Conservation (phyloP, 2,329 filamentous ascomycete genomes). For the Monosporascus cannonballus region DNA sequence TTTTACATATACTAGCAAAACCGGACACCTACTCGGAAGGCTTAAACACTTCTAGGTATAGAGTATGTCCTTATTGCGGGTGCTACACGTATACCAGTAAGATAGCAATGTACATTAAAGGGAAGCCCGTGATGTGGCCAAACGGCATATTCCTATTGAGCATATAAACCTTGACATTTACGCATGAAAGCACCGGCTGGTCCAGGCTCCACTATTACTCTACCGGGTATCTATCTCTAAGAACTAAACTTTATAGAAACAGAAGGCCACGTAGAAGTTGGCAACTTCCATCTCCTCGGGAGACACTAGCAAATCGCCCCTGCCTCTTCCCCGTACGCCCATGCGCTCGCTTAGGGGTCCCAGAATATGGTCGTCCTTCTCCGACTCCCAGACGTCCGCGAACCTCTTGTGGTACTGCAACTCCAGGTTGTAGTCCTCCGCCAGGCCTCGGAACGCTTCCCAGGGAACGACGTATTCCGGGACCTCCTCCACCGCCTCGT, state of each 20-base stretch:
- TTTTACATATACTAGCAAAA: too few relatives aligned
- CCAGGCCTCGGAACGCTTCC: conserved; percentile 92
- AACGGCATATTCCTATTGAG: too few relatives aligned
- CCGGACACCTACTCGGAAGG: too few relatives aligned
- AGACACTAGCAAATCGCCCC: conserved; percentile 63
- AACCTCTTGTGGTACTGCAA: conserved; percentile 91
- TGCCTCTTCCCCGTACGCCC: conserved; percentile 73
- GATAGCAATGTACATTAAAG: too few relatives aligned
- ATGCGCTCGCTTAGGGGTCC: conserved; percentile 90
- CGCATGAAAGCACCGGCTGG: neutral
- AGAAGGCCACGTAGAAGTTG: conserved; percentile 88
- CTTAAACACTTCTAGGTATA: too few relatives aligned
- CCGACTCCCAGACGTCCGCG: conserved; percentile 82
- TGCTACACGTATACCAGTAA: too few relatives aligned
- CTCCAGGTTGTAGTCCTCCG: conserved; percentile 95
- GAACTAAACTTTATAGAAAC: conserved; percentile 84
- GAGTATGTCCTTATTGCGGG: too few relatives aligned
- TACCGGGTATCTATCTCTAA: neutral
- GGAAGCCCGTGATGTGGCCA: too few relatives aligned
- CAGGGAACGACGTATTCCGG: conserved; percentile 98
- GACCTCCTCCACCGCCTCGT: conserved; percentile 92
- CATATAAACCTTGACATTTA: too few relatives aligned
- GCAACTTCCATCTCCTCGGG: conserved; percentile 90
- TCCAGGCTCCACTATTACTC: neutral
- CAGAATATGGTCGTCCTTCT: conserved; percentile 77